Evolutionary conservation across 1,284 basidiomycete genomes (phyloP).

Genomic region (Puccinia sorghi): DNA sequence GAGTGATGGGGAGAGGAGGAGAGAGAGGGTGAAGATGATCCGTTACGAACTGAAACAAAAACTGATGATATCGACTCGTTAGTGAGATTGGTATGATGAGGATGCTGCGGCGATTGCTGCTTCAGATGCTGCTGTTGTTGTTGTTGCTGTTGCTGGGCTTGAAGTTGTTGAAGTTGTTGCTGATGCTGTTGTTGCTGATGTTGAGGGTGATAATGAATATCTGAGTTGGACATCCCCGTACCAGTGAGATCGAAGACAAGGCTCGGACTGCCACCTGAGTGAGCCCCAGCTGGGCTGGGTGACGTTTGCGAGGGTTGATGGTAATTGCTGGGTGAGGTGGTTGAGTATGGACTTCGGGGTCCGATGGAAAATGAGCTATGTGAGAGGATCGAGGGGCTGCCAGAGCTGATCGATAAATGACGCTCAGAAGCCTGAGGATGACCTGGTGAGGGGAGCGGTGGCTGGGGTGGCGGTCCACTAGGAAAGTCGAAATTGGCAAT

Average conservation of each 20-base stretch:
- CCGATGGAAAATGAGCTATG: slow-evolving; percentile 26
- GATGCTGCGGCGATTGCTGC: neutral
- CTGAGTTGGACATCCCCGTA: neutral
- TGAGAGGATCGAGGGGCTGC: slow-evolving; percentile 39
- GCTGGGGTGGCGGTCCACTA: slow-evolving; percentile 32
- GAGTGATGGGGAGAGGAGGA: neutral
- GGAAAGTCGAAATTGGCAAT: slow-evolving; percentile 49
- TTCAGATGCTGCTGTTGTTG: neutral
- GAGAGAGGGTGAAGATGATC: slow-evolving; percentile 18
- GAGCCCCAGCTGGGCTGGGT: slow-evolving; percentile 6
- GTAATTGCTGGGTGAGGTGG: slow-evolving; percentile 24
- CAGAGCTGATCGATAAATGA: slow-evolving; percentile 48
- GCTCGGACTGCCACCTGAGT: slow-evolving; percentile 10
- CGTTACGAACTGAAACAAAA: slow-evolving; percentile 27
- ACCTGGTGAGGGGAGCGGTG: slow-evolving; percentile 23
- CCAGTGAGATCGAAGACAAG: slow-evolving; percentile 29
- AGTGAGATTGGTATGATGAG: slow-evolving; percentile 16
- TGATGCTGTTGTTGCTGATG: slow-evolving; percentile 28
- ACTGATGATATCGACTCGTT: slow-evolving; percentile 25
- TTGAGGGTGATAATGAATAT: slow-evolving; percentile 8
- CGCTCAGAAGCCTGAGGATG: slow-evolving; percentile 15
- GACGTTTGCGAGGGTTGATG: slow-evolving; percentile 27
- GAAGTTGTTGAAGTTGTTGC: slow-evolving; percentile 11
- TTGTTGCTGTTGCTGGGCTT: slow-evolving; percentile 12
- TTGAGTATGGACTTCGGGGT: slow-evolving; percentile 23